Evolutionary conservation across 2,329 filamentous ascomycete species (phyloP), one percentile per base, ranked within the genome.

Genomic region (Trichoderma endophyticum): DNA sequence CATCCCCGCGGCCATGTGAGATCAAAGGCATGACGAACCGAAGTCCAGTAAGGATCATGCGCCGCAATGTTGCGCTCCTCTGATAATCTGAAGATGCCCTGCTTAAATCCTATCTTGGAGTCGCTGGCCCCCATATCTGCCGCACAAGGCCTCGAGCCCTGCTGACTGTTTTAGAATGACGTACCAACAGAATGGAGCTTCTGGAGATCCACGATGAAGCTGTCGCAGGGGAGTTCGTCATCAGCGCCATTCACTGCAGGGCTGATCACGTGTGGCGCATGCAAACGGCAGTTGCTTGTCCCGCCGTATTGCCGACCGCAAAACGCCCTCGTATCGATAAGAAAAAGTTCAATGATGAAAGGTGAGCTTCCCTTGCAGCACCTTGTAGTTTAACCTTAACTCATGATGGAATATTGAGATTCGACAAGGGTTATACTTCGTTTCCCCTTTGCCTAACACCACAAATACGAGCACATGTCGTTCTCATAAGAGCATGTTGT

Each of bases 81-180:
- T n/a, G 94, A 96, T 73, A 99, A 90, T 80, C 93, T 91, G 86
- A 98, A 98, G 85, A 98, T 97, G 83, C 95, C 95, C 84, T 97
- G 93, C 84, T 98, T 98, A 88, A 99, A 98, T 80, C 95, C 94
- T 80, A 98, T 91, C 88, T 98, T 98, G 79, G 95, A 98, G 85
- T 98, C 95, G 84, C 95, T 98, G 80, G 95, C 95, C 83, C 96
- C 96, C 96, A 99, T 99, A 57, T 75, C 75, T 78, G 77, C 73
- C 74, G 76, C 73, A 76, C 75, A 76, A 79, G 76, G 76, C 74
- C 73, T 70, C 39, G 70, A 56, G 67, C 71, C 71, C 43, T 70
- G 51, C 61, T 70, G 48, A 59, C 65, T 72, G 43, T 56, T 70
- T 59, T 60, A 62, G 61, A 63, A 63, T 70, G 67, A 66, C 68